phyloP scores from a whole-genome alignment of 2,329 filamentous ascomycete genomes.

The Diaporthe helianthi region DNA sequence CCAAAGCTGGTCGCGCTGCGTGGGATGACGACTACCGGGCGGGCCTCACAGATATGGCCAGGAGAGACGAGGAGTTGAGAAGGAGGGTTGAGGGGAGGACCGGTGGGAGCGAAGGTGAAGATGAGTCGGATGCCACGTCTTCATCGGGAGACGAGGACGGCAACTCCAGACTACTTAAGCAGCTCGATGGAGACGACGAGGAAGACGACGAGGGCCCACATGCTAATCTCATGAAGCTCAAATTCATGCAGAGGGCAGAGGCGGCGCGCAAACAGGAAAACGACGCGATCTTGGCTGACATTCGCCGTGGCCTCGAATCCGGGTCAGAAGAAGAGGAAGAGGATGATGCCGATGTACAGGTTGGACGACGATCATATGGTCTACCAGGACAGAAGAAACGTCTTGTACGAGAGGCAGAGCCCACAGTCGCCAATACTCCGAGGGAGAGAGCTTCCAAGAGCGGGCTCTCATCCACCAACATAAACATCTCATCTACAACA shows the following conservation, averaged over 20 bases:
- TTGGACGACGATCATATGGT: conserved; percentile 76
- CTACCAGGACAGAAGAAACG: conserved; percentile 46
- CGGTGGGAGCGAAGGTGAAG: conserved; percentile 42
- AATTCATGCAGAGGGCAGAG: conserved; percentile 94
- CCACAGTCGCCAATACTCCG: conserved; percentile 16
- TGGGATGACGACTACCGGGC: conserved; percentile 89
- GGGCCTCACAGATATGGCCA: conserved; percentile 80
- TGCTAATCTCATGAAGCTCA: conserved; percentile 80
- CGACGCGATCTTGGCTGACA: conserved; percentile 73
- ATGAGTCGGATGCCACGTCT: conserved; percentile 57
- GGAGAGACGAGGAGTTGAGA: conserved; percentile 81
- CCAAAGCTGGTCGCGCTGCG: conserved; percentile 77
- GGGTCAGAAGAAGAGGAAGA: conserved; percentile 58
- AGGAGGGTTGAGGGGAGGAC: conserved; percentile 77
- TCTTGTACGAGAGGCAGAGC: conserved; percentile 41
- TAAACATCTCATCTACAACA: neutral
- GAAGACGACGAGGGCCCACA: conserved; percentile 59
- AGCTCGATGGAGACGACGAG: conserved; percentile 55
- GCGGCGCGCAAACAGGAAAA: conserved; percentile 79
- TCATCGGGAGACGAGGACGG: conserved; percentile 66
- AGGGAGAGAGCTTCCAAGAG: conserved; percentile 15
- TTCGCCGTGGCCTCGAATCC: conserved; percentile 76
- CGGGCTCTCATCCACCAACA: neutral
- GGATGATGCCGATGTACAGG: conserved; percentile 60
- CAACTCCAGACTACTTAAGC: conserved; percentile 55